A percentile compares a stretch with the other conserved stretches of the same genome.
phyloP scores from a whole-genome alignment of 2,329 filamentous ascomycete genomes.

The Paracoccidioides brasiliensis region DNA sequence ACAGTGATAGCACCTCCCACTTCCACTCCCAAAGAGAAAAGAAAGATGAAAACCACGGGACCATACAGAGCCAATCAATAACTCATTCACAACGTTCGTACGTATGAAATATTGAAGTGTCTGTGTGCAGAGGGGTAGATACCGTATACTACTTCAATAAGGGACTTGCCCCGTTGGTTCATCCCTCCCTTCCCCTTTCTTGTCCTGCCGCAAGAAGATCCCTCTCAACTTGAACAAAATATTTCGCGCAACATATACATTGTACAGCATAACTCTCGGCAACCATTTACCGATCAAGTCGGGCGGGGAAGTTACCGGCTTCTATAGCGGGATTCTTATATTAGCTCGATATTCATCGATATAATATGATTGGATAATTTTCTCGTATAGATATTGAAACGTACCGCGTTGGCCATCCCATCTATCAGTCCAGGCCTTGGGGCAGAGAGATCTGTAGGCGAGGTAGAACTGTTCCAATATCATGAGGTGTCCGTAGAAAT shows the following conservation, averaged over 20 bases:
- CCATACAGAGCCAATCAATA: too few relatives aligned
- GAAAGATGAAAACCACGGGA: too few relatives aligned
- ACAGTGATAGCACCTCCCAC: too few relatives aligned
- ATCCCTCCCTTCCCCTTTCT: too few relatives aligned
- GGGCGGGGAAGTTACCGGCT: conserved; percentile 43
- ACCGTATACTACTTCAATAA: too few relatives aligned
- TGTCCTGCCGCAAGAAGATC: too few relatives aligned
- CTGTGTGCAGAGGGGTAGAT: too few relatives aligned
- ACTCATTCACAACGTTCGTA: too few relatives aligned
- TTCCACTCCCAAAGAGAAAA: too few relatives aligned
- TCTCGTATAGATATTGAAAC: conserved; percentile 35
- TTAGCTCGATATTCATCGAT: neutral
- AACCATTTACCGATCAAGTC: conserved; percentile 4
- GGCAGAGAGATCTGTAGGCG: conserved; percentile 95
- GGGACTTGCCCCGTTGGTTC: too few relatives aligned
- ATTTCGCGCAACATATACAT: neutral
- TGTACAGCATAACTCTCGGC: neutral
- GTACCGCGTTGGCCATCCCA: conserved; percentile 96
- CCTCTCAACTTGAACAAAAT: neutral
- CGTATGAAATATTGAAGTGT: too few relatives aligned
- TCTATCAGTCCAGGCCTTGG: conserved; percentile 80
- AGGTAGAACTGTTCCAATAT: conserved; percentile 62
- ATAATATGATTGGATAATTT: neutral
- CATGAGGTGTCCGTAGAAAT: conserved; percentile 5
- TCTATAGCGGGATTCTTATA: conserved; percentile 24